Evolutionary conservation across 768 basidiomycete genomes (phyloP).

Genomic region (Suillus plorans): DNA sequence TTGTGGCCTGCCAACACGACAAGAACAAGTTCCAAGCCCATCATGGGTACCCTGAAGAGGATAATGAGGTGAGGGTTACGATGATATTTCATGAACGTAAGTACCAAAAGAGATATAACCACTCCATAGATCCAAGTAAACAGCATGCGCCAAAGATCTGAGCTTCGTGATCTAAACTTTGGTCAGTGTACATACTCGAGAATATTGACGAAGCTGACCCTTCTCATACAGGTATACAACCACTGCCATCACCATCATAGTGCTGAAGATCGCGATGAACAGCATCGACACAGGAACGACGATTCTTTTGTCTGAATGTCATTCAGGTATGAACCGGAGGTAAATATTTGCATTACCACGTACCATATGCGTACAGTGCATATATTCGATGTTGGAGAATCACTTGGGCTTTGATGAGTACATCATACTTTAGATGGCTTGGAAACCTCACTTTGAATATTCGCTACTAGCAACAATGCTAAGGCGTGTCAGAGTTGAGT

Average conservation of each 20-base stretch:
- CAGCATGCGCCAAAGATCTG: conserved; percentile 5
- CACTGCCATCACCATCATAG: conserved; percentile 7
- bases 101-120: conserved; percentile 11
- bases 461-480: conserved; percentile 4
- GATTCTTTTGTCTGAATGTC: conserved; percentile 3
- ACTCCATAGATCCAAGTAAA: not conserved
- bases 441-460: conserved; percentile 7
- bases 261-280: conserved; percentile 2
- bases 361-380: conserved; percentile 7
- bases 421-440: not conserved
- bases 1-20: conserved; percentile 9
- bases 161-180: not conserved
- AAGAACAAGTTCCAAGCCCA: conserved; percentile 9
- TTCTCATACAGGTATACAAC: not conserved
- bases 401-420: conserved; percentile 1
- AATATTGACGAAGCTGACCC: not conserved
- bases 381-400: conserved; percentile 8
- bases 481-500: not conserved
- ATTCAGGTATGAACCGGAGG: not conserved
- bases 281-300: conserved; percentile 2
- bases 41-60: conserved; percentile 5
- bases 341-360: not conserved
- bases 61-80: not conserved
- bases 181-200: not conserved
- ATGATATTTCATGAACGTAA: not conserved